Evolutionary conservation across 169 alveolate genomes (phyloP), one percentile per base, ranked within the genome.

Genomic region (Plasmodium billcollinsi): DNA sequence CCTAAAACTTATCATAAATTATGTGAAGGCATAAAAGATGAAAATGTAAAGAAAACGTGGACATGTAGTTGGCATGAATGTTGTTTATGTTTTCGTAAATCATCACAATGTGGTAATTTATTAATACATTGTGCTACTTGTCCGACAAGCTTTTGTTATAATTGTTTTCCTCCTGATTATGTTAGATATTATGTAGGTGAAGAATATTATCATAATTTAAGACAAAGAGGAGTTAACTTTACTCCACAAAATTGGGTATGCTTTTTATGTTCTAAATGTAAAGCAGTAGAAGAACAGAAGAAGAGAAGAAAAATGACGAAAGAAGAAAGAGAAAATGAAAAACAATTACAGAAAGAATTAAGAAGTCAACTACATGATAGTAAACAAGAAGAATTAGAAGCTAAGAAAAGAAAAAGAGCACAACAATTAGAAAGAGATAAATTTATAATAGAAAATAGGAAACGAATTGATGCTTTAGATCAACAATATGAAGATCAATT

Each of bases 31-130:
- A 94, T 80, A 73, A 89, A 74, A 73, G 95, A 71, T 56, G 94
- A 85, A 50, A 89, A 86, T 58, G 93, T 91, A 26, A 92, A 92
- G 91, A 90, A 90, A 74, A 95, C 97, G 50, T 97, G 98, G 98
- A 90, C 97, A 3, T 97, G 99, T 59, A 91, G 97, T 54, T 97
- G 99, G 99, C 99, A 97, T 76, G 98, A 96, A 88, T 97, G 99
- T 58, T 94, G 97, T 56, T 88, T 95, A 33, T 97, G 99, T 73
- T 94, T 95, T 92, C 92, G 99, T 56, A 96, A 95, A 75, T 95
- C 97, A 11, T 93, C 97, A 8, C 97, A 96, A 88, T 96, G 97
- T 73, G 99, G 98, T 61, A 96, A 96, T 75, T 90, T 96, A 91
- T 90, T 97, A 72, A 95, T 97, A 61, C 99, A 97, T 90, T 97